Evolutionary conservation across 1,284 basidiomycete species (phyloP), one percentile per base, ranked within the genome.

Genomic region (Sphagnurus paluster): DNA sequence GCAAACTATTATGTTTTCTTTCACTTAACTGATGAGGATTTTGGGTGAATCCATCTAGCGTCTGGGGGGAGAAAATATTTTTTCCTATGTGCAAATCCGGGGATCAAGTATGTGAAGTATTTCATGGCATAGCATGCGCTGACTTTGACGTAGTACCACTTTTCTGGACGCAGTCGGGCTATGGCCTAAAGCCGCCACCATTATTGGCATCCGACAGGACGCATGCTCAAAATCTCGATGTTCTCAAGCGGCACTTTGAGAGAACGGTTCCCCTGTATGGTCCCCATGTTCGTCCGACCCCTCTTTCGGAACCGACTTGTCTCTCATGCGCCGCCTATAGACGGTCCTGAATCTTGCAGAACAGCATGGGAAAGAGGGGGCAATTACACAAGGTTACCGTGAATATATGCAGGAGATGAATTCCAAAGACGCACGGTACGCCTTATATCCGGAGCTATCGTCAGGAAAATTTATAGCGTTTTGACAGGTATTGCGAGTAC

Each of bases 291-390:
- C 48, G 56, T 37, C 37, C 23, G 4, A 32, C 34, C 13, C 11
- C 19, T 25, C n/a, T 3, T 45, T 24, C 32, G 21, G 23, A 41
- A 28, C 8, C 3, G 14, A 9, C 17, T 20, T 7, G 36, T n/a
- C 17, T 11, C 21, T 44, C 8, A 43, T 13, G 3, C 6, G 8
- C 2, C 1, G 9, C 21, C 17, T 35, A 16, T 21, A 92, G 92
- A 85, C 80, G 2, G 77, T 90, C 48, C 76, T 97, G 45, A 98
- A 98, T 59, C 76, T 99, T 5, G 91, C 94, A 0, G 96, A 98
- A 60, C 85, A 90, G 60, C 77, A 82, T 6, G 95, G 96, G 6
- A 96, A 90, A 61, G 95, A 99, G 68, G 86, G 79, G 0, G 67
- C 72, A 1, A 79, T 98, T 10, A 93, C 93, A 0, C 72, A 80